Conservation (phyloP, 768 basidiomycete genomes). For the Infundibulicybe gibba region DNA sequence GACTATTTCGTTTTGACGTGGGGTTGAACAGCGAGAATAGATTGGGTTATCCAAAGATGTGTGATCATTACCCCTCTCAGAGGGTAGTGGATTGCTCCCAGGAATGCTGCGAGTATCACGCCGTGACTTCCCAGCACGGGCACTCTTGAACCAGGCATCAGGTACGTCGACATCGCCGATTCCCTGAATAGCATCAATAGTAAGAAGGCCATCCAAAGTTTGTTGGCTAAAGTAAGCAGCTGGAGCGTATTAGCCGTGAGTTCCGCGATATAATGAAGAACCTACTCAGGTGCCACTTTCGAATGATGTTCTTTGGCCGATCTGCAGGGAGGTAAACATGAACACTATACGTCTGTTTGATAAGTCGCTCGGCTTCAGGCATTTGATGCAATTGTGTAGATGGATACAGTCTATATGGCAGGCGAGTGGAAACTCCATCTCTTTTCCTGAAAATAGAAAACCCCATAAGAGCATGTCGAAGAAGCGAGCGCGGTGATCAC, state of each 20-base stretch:
- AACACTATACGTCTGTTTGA: slow-evolving; percentile 85
- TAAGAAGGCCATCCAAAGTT: slow-evolving; percentile 65
- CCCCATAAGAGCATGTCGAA: too few relatives aligned
- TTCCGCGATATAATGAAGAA: slow-evolving; percentile 8
- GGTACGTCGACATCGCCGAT: slow-evolving; percentile 67
- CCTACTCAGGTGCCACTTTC: slow-evolving; percentile 86
- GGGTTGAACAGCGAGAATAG: too few relatives aligned
- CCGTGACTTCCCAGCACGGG: slow-evolving; percentile 63
- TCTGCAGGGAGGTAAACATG: slow-evolving; percentile 62
- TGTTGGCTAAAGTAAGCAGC: slow-evolving; percentile 86
- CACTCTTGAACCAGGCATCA: slow-evolving; percentile 76
- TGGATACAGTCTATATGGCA: slow-evolving; percentile 19
- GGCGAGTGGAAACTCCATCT: background rate
- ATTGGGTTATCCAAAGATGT: too few relatives aligned
- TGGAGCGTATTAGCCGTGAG: slow-evolving; percentile 31
- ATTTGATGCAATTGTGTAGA: slow-evolving; percentile 31
- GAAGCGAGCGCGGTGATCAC: background rate
- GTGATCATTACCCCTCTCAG: slow-evolving; percentile 11
- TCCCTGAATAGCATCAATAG: slow-evolving; percentile 66
- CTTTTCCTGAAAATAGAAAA: background rate
- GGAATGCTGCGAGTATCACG: slow-evolving; percentile 43
- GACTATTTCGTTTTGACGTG: slow-evolving; percentile 1
- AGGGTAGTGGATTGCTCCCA: slow-evolving; percentile 23
- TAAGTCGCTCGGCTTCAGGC: slow-evolving; percentile 57
- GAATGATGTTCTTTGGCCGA: slow-evolving; percentile 44